A percentile compares a stretch with the other conserved stretches of the same genome.
phyloP scores from a whole-genome alignment of 2,329 filamentous ascomycete species.

The Paraphoma chrysanthemicola region DNA sequence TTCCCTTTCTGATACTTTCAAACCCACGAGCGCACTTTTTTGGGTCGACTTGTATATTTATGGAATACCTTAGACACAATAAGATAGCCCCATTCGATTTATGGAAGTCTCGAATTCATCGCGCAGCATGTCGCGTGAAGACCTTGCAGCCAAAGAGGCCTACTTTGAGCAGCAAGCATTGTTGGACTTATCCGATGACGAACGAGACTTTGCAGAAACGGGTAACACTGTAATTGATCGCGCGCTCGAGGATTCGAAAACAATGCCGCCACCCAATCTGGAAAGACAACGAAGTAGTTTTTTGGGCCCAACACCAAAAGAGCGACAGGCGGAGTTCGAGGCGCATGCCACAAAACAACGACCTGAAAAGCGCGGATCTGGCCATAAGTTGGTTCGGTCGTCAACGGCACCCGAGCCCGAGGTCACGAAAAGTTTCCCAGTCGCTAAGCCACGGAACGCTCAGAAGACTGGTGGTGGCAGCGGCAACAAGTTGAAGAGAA shows the following conservation, averaged over 20 bases:
- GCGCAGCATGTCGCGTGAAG: conserved; percentile 21
- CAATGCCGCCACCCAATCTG: conserved; percentile 24
- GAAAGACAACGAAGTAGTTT: conserved; percentile 33
- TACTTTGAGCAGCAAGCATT: conserved; percentile 41
- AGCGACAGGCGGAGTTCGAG: conserved; percentile 35
- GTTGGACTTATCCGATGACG: conserved; percentile 39
- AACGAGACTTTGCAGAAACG: conserved; percentile 22
- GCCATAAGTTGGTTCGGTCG: conserved; percentile 16
- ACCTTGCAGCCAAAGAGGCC: conserved; percentile 32
- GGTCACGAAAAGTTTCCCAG: conserved; percentile 20
- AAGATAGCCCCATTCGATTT: too few species aligned
- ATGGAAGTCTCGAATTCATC: too few species aligned
- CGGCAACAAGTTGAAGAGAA: conserved; percentile 25
- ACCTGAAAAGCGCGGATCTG: conserved; percentile 9
- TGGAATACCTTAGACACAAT: too few species aligned
- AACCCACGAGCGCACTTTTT: neutral
- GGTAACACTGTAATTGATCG: conserved; percentile 19
- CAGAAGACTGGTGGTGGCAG: conserved; percentile 1
- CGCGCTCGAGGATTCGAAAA: conserved; percentile 28
- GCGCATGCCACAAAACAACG: conserved; percentile 25
- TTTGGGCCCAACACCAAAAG: conserved; percentile 38
- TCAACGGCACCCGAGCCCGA: conserved; percentile 25
- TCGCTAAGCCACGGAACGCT: conserved; percentile 9
- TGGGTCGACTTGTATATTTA: too few species aligned
- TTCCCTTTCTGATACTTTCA: neutral